Conservation (phyloP, 768 basidiomycete species). For the Dacryopinax primogenitus region DNA sequence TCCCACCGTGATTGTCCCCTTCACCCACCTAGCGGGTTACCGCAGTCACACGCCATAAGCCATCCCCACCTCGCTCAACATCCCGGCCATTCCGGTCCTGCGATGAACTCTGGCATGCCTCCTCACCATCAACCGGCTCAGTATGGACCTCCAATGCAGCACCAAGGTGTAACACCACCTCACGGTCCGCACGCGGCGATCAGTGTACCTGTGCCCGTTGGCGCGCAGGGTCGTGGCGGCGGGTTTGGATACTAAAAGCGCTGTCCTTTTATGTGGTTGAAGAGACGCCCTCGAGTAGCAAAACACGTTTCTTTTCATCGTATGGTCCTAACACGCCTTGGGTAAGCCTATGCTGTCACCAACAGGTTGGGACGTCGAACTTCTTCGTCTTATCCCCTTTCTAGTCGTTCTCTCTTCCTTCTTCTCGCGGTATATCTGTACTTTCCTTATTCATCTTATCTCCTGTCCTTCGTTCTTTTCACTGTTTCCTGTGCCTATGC, state of each 20-base stretch:
- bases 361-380: neutral
- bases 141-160: neutral
- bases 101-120: neutral
- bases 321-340: neutral
- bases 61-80: neutral
- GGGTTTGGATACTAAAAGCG: neutral
- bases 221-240: neutral
- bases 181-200: neutral
- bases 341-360: slow-evolving; percentile 5
- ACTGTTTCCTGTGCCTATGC: neutral
- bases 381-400: neutral
- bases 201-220: neutral
- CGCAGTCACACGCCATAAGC: neutral
- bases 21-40: slow-evolving; percentile 14
- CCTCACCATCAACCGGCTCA: neutral
- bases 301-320: slow-evolving; percentile 6
- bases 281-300: neutral
- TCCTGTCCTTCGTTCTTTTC: neutral
- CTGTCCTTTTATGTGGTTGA: neutral
- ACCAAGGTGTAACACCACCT: neutral
- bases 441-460: neutral
- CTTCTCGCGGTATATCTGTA: slow-evolving; percentile 1
- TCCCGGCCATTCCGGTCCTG: neutral
- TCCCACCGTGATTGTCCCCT: slow-evolving; percentile 32
- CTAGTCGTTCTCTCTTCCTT: neutral